These are phyloP conservation scores for Zymoseptoria brevis DNA, from an alignment of 2,329 filamentous ascomycete species.

Conservation along the genomic window DNA sequence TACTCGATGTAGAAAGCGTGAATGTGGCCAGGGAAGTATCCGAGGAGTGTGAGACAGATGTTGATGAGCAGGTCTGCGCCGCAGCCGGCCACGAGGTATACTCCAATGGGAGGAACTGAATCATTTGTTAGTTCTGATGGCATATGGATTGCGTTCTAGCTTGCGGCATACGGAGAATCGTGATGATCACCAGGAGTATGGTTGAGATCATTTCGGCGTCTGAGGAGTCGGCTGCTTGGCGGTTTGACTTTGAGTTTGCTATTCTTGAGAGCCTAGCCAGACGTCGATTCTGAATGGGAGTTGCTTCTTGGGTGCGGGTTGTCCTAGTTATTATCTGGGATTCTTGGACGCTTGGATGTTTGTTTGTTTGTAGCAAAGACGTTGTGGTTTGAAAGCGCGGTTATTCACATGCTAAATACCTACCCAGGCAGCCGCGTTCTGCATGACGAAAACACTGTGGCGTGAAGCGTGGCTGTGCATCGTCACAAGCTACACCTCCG, in stretches of 20 bases:
- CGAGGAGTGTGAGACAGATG: constrained; percentile 36
- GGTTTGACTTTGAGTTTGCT: neutral
- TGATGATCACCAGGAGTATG: constrained; percentile 38
- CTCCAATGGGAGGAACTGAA: constrained; percentile 42
- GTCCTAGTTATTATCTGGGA: neutral
- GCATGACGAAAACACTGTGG: neutral
- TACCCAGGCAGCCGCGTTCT: neutral
- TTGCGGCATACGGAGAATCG: constrained; percentile 34
- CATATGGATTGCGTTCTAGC: neutral
- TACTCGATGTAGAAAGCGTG: constrained; percentile 69
- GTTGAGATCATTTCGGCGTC: constrained; percentile 19
- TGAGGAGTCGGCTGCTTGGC: neutral
- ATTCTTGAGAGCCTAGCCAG: neutral
- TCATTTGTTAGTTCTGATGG: constrained; percentile 1
- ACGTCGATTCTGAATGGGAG: neutral
- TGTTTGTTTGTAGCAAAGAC: neutral
- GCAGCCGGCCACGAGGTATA: constrained; percentile 43
- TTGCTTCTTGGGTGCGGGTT: neutral
- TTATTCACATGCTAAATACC: neutral
- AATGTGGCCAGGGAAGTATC: constrained; percentile 66
- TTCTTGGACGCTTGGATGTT: neutral
- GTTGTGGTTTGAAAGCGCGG: neutral
- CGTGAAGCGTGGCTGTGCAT: neutral
- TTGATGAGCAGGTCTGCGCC: constrained; percentile 43
- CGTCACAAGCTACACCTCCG: neutral